These are phyloP conservation scores for Elaeis guineensis DNA, from an alignment of 176 grass and related monocot species.

Conservation along the genomic window DNA sequence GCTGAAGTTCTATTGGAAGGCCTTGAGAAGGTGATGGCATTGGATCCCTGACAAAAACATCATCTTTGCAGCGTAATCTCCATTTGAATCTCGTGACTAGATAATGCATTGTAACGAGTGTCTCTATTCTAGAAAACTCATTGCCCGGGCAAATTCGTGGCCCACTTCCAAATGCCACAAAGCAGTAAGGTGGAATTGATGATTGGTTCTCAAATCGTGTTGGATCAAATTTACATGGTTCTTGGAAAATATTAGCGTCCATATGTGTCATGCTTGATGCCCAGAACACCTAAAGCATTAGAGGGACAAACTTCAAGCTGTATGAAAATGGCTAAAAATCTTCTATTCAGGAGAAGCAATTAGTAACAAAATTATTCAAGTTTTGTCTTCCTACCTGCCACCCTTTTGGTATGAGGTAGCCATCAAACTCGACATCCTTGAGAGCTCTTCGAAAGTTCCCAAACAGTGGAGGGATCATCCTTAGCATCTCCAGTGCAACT, in stretches of 20 bases:
- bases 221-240: slow-evolving; percentile 32
- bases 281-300: slow-evolving; percentile 36
- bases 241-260: slow-evolving; percentile 30
- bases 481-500: slow-evolving; percentile 29
- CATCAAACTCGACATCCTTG: slow-evolving; percentile 28
- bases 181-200: slow-evolving; percentile 22
- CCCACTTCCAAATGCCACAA: slow-evolving; percentile 41
- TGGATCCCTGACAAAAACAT: slow-evolving; percentile 35
- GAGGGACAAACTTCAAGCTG: neutral
- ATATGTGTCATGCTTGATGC: slow-evolving; percentile 25
- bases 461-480: slow-evolving; percentile 30
- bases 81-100: slow-evolving; percentile 28
- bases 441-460: slow-evolving; percentile 31
- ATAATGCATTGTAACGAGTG: slow-evolving; percentile 38
- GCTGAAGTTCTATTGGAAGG: slow-evolving; percentile 25
- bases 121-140: slow-evolving; percentile 41
- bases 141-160: slow-evolving; percentile 28
- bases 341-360: neutral
- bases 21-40: slow-evolving; percentile 30
- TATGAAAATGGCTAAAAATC: neutral
- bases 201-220: slow-evolving; percentile 15
- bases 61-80: slow-evolving; percentile 21
- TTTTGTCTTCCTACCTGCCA: slow-evolving; percentile 29
- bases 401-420: slow-evolving; percentile 38
- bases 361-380: too few species aligned